These are phyloP conservation scores for Colletotrichum sidae DNA, from an alignment of 2,329 filamentous ascomycete genomes.

Conservation along the genomic window DNA sequence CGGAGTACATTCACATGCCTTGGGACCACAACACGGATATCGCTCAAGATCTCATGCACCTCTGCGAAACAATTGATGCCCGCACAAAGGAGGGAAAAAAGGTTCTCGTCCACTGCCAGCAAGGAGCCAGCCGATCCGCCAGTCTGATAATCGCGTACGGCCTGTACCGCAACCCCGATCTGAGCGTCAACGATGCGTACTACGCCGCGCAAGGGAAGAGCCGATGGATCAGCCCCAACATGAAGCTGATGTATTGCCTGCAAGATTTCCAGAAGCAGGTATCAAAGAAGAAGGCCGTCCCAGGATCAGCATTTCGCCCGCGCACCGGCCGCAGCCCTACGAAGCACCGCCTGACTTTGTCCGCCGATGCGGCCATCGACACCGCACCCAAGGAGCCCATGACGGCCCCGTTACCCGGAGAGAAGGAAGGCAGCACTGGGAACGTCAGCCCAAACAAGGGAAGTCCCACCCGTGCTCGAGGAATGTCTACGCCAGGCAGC, in stretches of 20 bases:
- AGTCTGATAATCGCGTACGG: conserved; percentile 90
- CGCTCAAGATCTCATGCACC: conserved; percentile 77
- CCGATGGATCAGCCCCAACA: conserved; percentile 90
- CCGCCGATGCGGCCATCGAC: conserved; percentile 66
- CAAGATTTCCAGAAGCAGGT: conserved; percentile 82
- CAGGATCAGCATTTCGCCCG: conserved; percentile 60
- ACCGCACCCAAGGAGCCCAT: conserved; percentile 65
- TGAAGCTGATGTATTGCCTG: conserved; percentile 90
- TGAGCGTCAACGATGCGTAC: conserved; percentile 87
- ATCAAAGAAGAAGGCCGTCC: conserved; percentile 59
- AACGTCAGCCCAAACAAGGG: conserved; percentile 53
- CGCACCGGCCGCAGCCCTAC: conserved; percentile 66
- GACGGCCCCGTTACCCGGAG: conserved; percentile 67
- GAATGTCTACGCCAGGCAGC: conserved; percentile 64
- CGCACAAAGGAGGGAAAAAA: conserved; percentile 79
- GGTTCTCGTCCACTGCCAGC: conserved; percentile 86
- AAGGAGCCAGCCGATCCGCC: conserved; percentile 86
- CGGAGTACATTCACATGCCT: conserved; percentile 87
- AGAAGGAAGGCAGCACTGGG: conserved; percentile 59
- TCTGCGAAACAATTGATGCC: conserved; percentile 82
- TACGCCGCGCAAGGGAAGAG: conserved; percentile 84
- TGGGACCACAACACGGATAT: conserved; percentile 94
- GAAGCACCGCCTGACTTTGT: conserved; percentile 71
- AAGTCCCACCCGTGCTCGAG: conserved; percentile 60
- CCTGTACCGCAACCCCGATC: conserved; percentile 79